A percentile compares a stretch with the other conserved stretches of the same genome.
These are phyloP conservation scores for Willaertia magna DNA, from an alignment of 208 protist species.

Conservation along the genomic window DNA sequence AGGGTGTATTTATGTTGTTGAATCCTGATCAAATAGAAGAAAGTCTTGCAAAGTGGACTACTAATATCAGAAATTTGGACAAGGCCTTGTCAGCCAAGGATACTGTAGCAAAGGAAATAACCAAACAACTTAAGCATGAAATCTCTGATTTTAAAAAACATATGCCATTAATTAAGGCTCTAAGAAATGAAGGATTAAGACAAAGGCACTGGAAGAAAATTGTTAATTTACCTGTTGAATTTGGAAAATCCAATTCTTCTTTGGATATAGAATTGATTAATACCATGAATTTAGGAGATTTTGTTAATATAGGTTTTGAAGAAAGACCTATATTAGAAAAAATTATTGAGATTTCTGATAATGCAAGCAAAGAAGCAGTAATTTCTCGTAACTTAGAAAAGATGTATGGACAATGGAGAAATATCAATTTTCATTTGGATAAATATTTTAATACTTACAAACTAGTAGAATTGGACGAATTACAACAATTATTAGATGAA, in stretches of 20 bases:
- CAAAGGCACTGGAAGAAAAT: slow-evolving; percentile 91
- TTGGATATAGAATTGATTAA: slow-evolving; percentile 14
- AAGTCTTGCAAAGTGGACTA: neutral
- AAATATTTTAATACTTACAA: slow-evolving; percentile 78
- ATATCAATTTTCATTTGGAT: slow-evolving; percentile 74
- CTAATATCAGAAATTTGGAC: slow-evolving; percentile 18
- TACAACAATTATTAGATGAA: slow-evolving; percentile 82
- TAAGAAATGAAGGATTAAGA: slow-evolving; percentile 90
- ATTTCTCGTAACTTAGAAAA: slow-evolving; percentile 26
- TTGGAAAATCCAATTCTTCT: neutral
- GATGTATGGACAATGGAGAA: slow-evolving; percentile 70
- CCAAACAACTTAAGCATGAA: slow-evolving; percentile 57
- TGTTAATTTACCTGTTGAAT: neutral
- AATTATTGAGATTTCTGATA: slow-evolving; percentile 24
- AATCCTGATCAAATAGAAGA: slow-evolving; percentile 28
- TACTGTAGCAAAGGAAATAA: neutral
- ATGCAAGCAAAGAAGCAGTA: slow-evolving; percentile 37
- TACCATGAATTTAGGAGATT: slow-evolving; percentile 8
- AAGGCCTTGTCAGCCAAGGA: slow-evolving; percentile 15
- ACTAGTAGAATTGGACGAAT: slow-evolving; percentile 72
- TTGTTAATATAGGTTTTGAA: slow-evolving; percentile 25
- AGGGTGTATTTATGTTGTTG: slow-evolving; percentile 18
- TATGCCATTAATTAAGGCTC: slow-evolving; percentile 82
- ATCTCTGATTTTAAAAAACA: slow-evolving; percentile 84
- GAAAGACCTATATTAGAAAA: slow-evolving; percentile 26